phyloP scores from a whole-genome alignment of 495 filamentous ascomycete species.

The Hyaloscypha finlandica region DNA sequence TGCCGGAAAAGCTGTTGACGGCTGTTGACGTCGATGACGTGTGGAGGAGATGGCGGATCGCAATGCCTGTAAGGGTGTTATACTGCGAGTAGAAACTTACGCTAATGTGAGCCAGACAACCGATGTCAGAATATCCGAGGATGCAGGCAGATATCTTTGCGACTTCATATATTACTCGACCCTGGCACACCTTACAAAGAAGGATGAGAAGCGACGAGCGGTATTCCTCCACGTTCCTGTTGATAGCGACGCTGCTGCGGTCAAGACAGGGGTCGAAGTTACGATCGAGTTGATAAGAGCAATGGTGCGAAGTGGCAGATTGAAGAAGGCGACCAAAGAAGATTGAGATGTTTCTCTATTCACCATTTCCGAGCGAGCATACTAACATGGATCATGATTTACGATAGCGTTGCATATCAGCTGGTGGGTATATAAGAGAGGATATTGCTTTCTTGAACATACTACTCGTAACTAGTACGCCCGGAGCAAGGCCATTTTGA shows the following conservation, averaged over 20 bases:
- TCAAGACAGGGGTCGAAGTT: conserved; percentile 63
- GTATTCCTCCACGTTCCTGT: conserved; percentile 81
- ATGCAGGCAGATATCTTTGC: conserved; percentile 81
- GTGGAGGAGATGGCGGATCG: conserved; percentile 52
- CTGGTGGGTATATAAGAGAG: neutral
- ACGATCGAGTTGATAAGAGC: conserved; percentile 69
- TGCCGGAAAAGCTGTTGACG: conserved; percentile 48
- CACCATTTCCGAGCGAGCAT: neutral
- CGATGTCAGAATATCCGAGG: conserved; percentile 66
- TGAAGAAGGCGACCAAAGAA: conserved; percentile 18
- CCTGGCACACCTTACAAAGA: conserved; percentile 53
- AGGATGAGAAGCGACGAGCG: conserved; percentile 55
- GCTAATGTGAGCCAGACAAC: conserved; percentile 34
- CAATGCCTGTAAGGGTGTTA: conserved; percentile 39
- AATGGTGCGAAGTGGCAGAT: conserved; percentile 52
- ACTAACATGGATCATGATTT: neutral
- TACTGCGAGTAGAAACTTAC: neutral
- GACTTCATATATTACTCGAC: conserved; percentile 86
- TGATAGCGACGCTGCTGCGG: conserved; percentile 51
- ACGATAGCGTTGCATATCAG: neutral
- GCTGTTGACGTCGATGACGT: conserved; percentile 57
- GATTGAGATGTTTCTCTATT: neutral
- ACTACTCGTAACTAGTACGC: neutral
- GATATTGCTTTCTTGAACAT: neutral
- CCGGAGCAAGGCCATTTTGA: too few relatives aligned